Conservation (phyloP, 2,329 filamentous ascomycete genomes). For the Pleochaeta shiraiana region DNA sequence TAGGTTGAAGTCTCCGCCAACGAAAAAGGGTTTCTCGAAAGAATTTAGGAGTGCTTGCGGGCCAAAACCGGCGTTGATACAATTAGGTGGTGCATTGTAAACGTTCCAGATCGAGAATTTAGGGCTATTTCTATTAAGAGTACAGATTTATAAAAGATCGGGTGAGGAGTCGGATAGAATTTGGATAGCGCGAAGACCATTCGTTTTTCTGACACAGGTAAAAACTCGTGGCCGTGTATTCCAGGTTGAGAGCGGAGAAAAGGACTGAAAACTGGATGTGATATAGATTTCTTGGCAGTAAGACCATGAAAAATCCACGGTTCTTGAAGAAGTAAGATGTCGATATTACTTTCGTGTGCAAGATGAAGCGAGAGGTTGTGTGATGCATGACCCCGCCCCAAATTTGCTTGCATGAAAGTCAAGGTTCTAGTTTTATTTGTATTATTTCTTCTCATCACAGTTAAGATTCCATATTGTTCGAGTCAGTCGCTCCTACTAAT, state of each 20-base stretch:
- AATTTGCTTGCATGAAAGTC: background rate
- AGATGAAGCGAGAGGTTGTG: background rate
- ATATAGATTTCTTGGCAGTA: too few species aligned
- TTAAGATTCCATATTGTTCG: background rate
- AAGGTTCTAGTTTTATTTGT: background rate
- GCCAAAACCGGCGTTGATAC: background rate
- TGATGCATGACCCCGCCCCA: background rate
- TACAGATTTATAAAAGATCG: background rate
- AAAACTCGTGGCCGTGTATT: background rate
- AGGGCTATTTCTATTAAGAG: background rate
- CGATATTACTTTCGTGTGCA: too few species aligned
- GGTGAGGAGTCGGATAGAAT: background rate
- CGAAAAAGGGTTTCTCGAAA: background rate
- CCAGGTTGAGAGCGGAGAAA: too few species aligned
- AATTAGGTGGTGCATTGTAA: background rate
- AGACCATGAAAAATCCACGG: too few species aligned
- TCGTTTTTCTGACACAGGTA: background rate
- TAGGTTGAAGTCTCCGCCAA: background rate
- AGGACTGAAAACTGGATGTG: too few species aligned
- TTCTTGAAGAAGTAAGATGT: too few species aligned
- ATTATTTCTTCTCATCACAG: background rate
- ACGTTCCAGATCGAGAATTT: background rate
- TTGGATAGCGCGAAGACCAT: background rate
- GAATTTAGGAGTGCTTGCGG: background rate
- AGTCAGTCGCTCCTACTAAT: background rate